These are phyloP conservation scores for Termitomyces sp. DNA, from an alignment of 768 basidiomycete genomes.

Conservation along the genomic window DNA sequence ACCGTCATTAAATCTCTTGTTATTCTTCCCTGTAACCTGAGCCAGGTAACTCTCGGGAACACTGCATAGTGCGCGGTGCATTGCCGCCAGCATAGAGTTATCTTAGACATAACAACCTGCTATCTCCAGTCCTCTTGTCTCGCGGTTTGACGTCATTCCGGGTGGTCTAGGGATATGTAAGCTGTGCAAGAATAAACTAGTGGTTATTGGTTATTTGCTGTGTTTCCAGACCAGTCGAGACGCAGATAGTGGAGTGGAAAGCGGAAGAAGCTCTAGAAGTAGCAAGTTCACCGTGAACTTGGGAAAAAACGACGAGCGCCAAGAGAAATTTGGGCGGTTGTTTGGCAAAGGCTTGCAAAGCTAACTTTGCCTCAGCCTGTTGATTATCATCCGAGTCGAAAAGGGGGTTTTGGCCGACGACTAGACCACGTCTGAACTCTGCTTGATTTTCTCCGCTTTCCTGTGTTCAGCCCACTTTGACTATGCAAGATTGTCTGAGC, in stretches of 20 bases:
- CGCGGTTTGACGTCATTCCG: constrained; percentile 9
- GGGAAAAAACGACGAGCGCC: not conserved
- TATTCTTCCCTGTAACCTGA: not conserved
- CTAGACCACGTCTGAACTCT: no score
- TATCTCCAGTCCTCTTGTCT: constrained; percentile 1
- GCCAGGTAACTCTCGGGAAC: not conserved
- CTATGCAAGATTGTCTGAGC: no score
- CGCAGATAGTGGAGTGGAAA: not conserved
- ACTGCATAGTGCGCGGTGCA: not conserved
- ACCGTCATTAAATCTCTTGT: not conserved
- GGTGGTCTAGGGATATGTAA: constrained; percentile 5
- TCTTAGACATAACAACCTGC: not conserved
- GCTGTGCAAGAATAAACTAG: constrained; percentile 4
- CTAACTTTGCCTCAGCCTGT: no score
- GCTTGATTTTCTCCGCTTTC: no score
- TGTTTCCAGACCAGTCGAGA: not conserved
- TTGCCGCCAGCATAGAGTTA: not conserved
- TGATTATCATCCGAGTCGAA: no score
- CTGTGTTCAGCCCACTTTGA: no score
- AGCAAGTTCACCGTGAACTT: not conserved
- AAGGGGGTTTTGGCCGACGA: no score
- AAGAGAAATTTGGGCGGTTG: not conserved
- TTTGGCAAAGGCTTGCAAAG: not conserved
- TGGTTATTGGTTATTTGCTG: not conserved
- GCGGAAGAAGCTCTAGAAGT: not conserved